phyloP scores from a whole-genome alignment of 1,139 yeast genomes.

The Saccharomyces hybrid region DNA sequence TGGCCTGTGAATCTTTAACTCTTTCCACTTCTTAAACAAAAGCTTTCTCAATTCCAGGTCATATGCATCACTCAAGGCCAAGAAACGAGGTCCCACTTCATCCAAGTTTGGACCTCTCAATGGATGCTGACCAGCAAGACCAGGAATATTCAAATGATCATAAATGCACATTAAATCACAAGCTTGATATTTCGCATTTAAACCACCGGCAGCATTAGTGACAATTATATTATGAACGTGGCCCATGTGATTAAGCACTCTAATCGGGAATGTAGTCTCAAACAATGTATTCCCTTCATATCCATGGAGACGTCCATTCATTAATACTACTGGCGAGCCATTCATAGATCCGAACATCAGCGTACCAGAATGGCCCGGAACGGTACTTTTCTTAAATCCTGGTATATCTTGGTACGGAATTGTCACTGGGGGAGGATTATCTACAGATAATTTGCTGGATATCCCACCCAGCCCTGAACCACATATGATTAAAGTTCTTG shows the following conservation, averaged over 20 bases:
- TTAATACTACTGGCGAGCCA: slow-evolving; percentile 75
- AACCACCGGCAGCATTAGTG: slow-evolving; percentile 94
- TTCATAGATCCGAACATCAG: slow-evolving; percentile 70
- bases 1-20: slow-evolving; percentile 46
- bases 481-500: slow-evolving; percentile 73
- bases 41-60: slow-evolving; percentile 60
- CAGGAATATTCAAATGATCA: slow-evolving; percentile 88
- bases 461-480: slow-evolving; percentile 96
- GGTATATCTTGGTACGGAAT: slow-evolving; percentile 68
- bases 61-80: slow-evolving; percentile 85
- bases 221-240: slow-evolving; percentile 52
- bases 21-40: slow-evolving; percentile 47
- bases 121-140: slow-evolving; percentile 82
- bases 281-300: slow-evolving; percentile 83
- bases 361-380: slow-evolving; percentile 83
- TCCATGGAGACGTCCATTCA: slow-evolving; percentile 89
- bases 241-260: slow-evolving; percentile 62
- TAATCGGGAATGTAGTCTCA: slow-evolving; percentile 78
- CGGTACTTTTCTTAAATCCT: slow-evolving; percentile 74
- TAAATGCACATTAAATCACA: slow-evolving; percentile 88
- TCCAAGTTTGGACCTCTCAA: slow-evolving; percentile 81
- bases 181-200: slow-evolving; percentile 55
- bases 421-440: slow-evolving; percentile 36
- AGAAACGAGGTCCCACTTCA: slow-evolving; percentile 76
- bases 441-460: slow-evolving; percentile 43